phyloP scores from a whole-genome alignment of 2,329 filamentous ascomycete species.

The Scolecobasidium constrictum region DNA sequence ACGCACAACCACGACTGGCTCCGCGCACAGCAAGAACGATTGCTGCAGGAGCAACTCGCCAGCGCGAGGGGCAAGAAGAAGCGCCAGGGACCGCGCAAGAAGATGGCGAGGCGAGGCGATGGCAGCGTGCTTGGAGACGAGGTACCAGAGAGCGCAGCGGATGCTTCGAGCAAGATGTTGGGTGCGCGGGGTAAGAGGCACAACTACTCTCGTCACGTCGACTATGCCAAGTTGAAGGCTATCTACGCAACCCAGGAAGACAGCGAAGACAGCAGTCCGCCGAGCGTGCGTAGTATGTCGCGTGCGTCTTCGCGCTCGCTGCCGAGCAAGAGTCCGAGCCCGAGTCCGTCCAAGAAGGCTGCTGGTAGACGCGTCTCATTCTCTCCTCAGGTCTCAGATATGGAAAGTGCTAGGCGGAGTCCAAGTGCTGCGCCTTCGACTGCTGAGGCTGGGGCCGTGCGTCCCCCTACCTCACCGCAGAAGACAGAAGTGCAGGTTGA shows the following conservation, averaged over 20 bases:
- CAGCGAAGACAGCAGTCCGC: background rate
- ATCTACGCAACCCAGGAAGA: constrained; percentile 20
- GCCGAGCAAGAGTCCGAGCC: background rate
- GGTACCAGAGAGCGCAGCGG: constrained; percentile 29
- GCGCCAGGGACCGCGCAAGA: constrained; percentile 21
- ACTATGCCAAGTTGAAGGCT: constrained; percentile 34
- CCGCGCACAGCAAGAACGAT: constrained; percentile 73
- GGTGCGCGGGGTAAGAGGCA: constrained; percentile 26
- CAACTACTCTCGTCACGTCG: constrained; percentile 32
- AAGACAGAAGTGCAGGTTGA: constrained; percentile 4
- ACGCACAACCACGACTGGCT: constrained; percentile 93
- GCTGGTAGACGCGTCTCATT: background rate
- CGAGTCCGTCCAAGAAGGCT: background rate
- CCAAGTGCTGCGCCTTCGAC: background rate
- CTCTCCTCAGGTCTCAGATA: constrained; percentile 4
- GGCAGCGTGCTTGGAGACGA: constrained; percentile 30
- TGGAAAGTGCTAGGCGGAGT: constrained; percentile 5
- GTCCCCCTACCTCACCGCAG: background rate
- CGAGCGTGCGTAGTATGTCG: background rate
- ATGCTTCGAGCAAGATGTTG: constrained; percentile 34
- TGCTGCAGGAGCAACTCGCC: constrained; percentile 59
- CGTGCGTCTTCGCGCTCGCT: constrained; percentile 1
- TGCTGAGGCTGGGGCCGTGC: too few relatives aligned
- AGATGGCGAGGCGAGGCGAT: constrained; percentile 16
- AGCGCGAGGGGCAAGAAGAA: constrained; percentile 42